Evolutionary conservation across 2,329 filamentous ascomycete species (phyloP).

Genomic region (Mycosphaerella arachidis): DNA sequence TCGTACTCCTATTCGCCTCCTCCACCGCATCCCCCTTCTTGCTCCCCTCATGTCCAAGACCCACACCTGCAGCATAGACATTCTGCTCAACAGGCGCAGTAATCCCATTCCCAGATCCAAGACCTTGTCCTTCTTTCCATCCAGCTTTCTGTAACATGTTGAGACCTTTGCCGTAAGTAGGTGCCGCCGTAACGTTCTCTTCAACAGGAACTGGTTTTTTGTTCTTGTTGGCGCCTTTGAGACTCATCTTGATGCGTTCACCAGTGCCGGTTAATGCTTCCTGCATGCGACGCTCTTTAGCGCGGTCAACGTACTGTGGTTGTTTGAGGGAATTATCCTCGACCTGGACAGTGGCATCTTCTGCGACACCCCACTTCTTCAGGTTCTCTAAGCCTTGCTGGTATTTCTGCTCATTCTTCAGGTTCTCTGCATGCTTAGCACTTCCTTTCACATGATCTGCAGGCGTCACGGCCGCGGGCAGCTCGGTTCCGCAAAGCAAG

Average conservation of each 20-base stretch:
- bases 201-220: slow-evolving; percentile 29
- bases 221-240: slow-evolving; percentile 24
- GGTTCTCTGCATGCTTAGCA: slow-evolving; percentile 53
- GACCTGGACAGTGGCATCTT: slow-evolving; percentile 20
- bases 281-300: slow-evolving; percentile 62
- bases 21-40: slow-evolving; percentile 64
- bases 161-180: slow-evolving; percentile 31
- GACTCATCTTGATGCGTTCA: slow-evolving; percentile 16
- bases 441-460: slow-evolving; percentile 58
- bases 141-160: slow-evolving; percentile 66
- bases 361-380: slow-evolving; percentile 13
- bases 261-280: slow-evolving; percentile 46
- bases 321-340: not conserved
- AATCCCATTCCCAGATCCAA: slow-evolving; percentile 58
- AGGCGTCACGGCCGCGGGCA: slow-evolving; percentile 29
- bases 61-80: slow-evolving; percentile 64
- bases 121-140: slow-evolving; percentile 61
- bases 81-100: slow-evolving; percentile 61
- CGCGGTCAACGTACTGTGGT: slow-evolving; percentile 58
- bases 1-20: slow-evolving; percentile 49
- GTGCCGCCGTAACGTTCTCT: slow-evolving; percentile 18
- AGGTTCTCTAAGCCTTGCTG: slow-evolving; percentile 23
- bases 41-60: slow-evolving; percentile 64
- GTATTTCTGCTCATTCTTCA: slow-evolving; percentile 48
- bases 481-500: slow-evolving; percentile 24